Conservation (phyloP, 345 rosid genomes). For the Raphanus raphanistrum region DNA sequence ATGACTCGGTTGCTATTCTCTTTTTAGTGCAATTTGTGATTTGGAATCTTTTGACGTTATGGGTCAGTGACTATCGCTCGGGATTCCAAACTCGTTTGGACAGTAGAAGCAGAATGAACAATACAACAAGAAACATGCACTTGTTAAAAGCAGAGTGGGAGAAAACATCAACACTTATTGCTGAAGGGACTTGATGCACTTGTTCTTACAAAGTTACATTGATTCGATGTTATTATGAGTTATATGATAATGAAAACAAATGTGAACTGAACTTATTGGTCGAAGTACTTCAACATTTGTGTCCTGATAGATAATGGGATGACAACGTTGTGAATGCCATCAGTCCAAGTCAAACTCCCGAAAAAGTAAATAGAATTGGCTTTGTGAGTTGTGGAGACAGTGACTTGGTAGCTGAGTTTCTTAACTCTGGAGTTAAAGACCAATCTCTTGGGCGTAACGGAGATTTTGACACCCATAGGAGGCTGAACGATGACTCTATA, state of each 20-base stretch:
- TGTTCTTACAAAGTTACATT: too few species aligned
- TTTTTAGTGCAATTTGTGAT: too few species aligned
- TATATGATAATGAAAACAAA: neutral
- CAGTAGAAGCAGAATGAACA: neutral
- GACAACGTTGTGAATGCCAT: constrained; percentile 35
- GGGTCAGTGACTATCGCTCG: too few species aligned
- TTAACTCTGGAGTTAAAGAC: constrained; percentile 27
- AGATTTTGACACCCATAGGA: constrained; percentile 33
- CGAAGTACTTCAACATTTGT: constrained; percentile 21
- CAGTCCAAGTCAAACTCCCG: constrained; percentile 46
- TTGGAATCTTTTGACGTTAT: too few species aligned
- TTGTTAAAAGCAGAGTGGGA: neutral
- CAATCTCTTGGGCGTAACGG: constrained; percentile 27
- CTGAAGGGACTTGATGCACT: too few species aligned
- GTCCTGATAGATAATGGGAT: constrained; percentile 51
- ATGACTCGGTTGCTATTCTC: too few species aligned
- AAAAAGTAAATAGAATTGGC: constrained; percentile 44
- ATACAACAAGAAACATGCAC: neutral
- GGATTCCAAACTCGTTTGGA: too few species aligned
- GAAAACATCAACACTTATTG: too few species aligned
- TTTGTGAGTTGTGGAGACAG: constrained; percentile 29
- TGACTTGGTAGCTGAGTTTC: constrained; percentile 29
- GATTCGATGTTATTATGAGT: too few species aligned
- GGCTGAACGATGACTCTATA: constrained; percentile 31
- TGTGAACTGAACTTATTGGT: constrained; percentile 16